A percentile compares a stretch with the other conserved stretches of the same genome.
These are phyloP conservation scores for Epithemia pelagica DNA, from an alignment of 108 stramenopile species.

Conservation along the genomic window DNA sequence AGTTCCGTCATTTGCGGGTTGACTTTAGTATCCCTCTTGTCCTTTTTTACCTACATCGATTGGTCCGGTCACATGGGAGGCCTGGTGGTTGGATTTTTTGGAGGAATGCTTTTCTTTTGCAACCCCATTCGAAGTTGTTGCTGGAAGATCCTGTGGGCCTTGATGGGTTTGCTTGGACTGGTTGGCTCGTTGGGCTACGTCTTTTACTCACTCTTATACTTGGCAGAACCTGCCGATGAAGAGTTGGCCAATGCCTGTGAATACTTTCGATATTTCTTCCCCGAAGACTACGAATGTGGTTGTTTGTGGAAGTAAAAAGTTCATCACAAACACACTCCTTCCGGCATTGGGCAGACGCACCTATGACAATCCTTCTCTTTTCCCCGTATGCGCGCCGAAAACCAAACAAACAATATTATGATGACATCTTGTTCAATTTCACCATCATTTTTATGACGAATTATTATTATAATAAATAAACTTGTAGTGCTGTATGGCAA, in stretches of 20 bases:
- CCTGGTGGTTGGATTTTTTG: conserved; percentile 53
- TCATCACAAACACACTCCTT: too few species aligned
- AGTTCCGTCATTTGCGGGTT: conserved; percentile 53
- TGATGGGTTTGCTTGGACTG: conserved; percentile 44
- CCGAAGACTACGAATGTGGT: conserved; percentile 67
- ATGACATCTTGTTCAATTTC: too few species aligned
- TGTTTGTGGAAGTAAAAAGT: conserved; percentile 24
- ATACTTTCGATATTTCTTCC: conserved; percentile 68
- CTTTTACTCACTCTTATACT: conserved; percentile 27
- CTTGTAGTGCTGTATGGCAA: too few species aligned
- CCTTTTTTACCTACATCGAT: conserved; percentile 60
- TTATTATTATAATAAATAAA: too few species aligned
- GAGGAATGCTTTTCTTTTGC: conserved; percentile 60
- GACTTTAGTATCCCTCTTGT: conserved; percentile 50
- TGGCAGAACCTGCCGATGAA: conserved; percentile 40
- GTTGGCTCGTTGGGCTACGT: conserved; percentile 14
- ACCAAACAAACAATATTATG: too few species aligned
- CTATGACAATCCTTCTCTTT: too few species aligned
- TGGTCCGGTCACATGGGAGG: conserved; percentile 84
- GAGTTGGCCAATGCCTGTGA: conserved; percentile 68
- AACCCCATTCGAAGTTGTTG: conserved; percentile 30
- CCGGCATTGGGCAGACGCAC: too few species aligned
- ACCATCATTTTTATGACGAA: too few species aligned
- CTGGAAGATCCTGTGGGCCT: conserved; percentile 51
- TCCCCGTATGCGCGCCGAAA: too few species aligned